Base-by-base conservation (phyloP, 202 grass and related monocot genomes). In the Bolboschoenoplectus hybrid region DNA sequence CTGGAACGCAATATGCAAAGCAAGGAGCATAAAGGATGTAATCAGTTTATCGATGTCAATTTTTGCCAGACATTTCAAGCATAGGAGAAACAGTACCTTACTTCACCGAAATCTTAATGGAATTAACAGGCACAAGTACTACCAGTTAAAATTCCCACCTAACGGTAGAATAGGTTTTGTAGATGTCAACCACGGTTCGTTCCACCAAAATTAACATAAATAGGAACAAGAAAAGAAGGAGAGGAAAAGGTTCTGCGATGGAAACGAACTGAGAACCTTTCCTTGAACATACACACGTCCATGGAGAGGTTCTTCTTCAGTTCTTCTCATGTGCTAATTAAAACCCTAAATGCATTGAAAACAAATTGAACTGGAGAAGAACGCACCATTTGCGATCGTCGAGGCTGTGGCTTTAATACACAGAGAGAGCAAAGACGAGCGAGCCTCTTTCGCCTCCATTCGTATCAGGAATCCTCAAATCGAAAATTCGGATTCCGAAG, bases 351-450 rank as follows among this genome's bases (percentile, higher is more conserved):
- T 34, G 38, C 14, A 53, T 26, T 34, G 67, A 40, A 19, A 51
- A 11, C 44, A 19, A 63, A 32, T 19, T 34, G 19, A 40, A 40
- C 55, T 17, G 41, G 14, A 4, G 13, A 47, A 39, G 26, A 86
- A 74, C 62, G 12, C 75, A 91, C 89, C 89, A 72, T 86, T 56
- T 68, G 65, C 67, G 82, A 96, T 81, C 60, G 87, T 41, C 32
- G 82, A 53, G 41, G 88, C 85, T 43, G 85, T 80, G 41, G 50
- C 7, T 47, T 88, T 65, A n/a, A 94, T 44, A 82, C 96, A 98
- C 56, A 94, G 85, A 36, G 91, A 91, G 68, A 91, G 87, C 85
- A 98, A 90, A 32, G 82, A 84, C 46, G 91, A 86, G 26, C 11
- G 1, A 9, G 36, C 35, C 16, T 78, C 49, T 69, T 19, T 55